Evolutionary conservation across 2,329 filamentous ascomycete species (phyloP), one percentile per base, ranked within the genome.

Genomic region (Colletotrichum noveboracense): DNA sequence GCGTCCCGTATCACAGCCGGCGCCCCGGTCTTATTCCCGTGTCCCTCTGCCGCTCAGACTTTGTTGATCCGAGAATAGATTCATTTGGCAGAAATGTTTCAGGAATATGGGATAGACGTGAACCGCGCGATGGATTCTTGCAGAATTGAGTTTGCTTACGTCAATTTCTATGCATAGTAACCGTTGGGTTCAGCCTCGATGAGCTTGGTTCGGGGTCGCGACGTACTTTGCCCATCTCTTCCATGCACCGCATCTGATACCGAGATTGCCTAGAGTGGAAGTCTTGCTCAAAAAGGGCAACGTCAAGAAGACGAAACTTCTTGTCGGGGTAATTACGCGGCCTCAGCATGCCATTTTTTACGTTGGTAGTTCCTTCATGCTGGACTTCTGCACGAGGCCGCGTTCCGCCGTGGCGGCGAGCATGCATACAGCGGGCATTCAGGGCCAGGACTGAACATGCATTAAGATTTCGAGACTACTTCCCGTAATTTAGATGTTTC

Each of bases 41-140:
- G 62, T 34, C 34, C 26, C 43, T 58, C 6, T 21, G 28, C 34
- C 66, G 43, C 43, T 64, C 58, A 28, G 21, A 36, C 26, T 32
- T 24, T 16, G 10, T 5, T 21, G 28, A 64, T 58, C 30, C 43
- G 10, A 21, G 55, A 56, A 24, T 21, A 24, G 18, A 43, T 26
- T 66, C 24, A n/a, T 66, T 32, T 13, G 38, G 48, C 18, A 48
- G n/a, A 3, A 34, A 34, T 30, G 65, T 67, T 67, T 36, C 65
- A 68, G 26, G 7, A 58, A 13, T 4, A 48, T 61, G 24, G 6
- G 58, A 24, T 34, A 61, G 21, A 14, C 0, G 1, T 3, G 58
- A 9, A 30, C 5, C 58, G 1, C 28, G 3, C 18, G 34, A 61
- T 10, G 5, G 18, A 0, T 61, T 48, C 38, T 48, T 48, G 38